Base-by-base conservation (phyloP, 1,284 basidiomycete genomes). In the Chondrostereum purpureum region DNA sequence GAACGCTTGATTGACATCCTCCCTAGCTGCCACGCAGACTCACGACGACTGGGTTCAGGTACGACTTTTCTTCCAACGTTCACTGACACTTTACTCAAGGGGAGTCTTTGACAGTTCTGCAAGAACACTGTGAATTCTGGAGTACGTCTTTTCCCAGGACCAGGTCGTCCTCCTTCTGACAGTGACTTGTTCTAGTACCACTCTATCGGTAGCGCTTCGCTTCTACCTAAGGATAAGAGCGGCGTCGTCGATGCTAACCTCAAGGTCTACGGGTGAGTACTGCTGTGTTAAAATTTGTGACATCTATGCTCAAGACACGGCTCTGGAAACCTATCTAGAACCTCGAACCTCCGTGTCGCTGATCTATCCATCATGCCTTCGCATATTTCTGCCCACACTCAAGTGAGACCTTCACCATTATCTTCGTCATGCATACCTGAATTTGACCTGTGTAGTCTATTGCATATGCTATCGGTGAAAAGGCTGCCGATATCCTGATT, bases 401-500 rank as follows among this genome's bases (percentile, higher is more conserved):
- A 31, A 31, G 27, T 31, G n/a, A n/a, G 27, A n/a, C n/a, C 27
- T 31, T 31, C 27, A 8, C n/a, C 27, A 31, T n/a, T 31, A 31
- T 31, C n/a, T 31, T n/a, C n/a, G n/a, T n/a, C 27, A 31, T 31
- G 8, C 27, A 8, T 31, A 31, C n/a, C 39, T 12, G 11, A 37
- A 8, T 37, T 8, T 37, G 10, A 8, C 16, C 10, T 14, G 10
- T 37, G 36, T 16, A 37, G 42, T 14, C 4, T 17, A n/a, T 43
- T 13, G 43, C 43, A n/a, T 44, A 44, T 27, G 12, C 42, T n/a
- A 19, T 44, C 33, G 46, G 42, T n/a, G 42, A 46, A 21, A 46
- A 34, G 39, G 38, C 39, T 11, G 45, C 45, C 18, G 45, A 23
- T 34, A 42, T 46, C 24, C 14, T 46, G 24, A 41, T 31, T n/a